Evolutionary conservation across 116 monocot genomes (phyloP), one percentile per base, ranked within the genome.

Genomic region (Papilionanthe hybrid): DNA sequence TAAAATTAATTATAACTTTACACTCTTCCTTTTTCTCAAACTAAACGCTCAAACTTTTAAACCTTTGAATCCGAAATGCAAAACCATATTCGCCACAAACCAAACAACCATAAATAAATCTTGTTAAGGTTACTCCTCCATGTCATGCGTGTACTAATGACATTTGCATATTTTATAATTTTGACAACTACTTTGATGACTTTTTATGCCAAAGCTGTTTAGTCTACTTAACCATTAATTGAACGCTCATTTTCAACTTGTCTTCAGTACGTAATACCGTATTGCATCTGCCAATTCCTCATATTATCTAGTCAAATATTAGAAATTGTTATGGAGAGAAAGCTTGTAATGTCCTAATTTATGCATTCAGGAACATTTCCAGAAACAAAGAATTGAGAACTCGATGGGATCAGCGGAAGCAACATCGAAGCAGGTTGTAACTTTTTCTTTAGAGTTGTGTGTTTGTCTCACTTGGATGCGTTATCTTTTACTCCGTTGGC

Each of bases 321-420:
- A 32, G 15, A 69, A 15, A 53, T 53, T 9, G 7, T 69, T 18
- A 69, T 69, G 37, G 30, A 12, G 30, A 12, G 55, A 30, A 53
- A 7, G 9, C 20, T 48, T 15, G 10, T 76, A 47, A 49, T 20
- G n/a, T 20, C 25, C n/a, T 55, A 29, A 77, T 79, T 86, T 84
- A 17, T 73, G 4, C 73, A 78, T 75, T 50, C 85, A 97, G 97
- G 97, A 97, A 82, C 91, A 97, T 87, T 97, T 97, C 78, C 94
- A 92, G 76, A 97, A 91, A 73, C 89, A 84, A 75, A 88, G 92
- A 86, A 90, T 97, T 72, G 94, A 92, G 77, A 89, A 85, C 75
- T 87, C 94, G 9, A 94, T 94, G 94, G 86, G 88, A 79, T 90
- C 93, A 53, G 89, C 93, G 3, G 87, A 82, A 71, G 92, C 96